Evolutionary conservation across 805 yeast species (phyloP).

Genomic region (Torulaspora indica): DNA sequence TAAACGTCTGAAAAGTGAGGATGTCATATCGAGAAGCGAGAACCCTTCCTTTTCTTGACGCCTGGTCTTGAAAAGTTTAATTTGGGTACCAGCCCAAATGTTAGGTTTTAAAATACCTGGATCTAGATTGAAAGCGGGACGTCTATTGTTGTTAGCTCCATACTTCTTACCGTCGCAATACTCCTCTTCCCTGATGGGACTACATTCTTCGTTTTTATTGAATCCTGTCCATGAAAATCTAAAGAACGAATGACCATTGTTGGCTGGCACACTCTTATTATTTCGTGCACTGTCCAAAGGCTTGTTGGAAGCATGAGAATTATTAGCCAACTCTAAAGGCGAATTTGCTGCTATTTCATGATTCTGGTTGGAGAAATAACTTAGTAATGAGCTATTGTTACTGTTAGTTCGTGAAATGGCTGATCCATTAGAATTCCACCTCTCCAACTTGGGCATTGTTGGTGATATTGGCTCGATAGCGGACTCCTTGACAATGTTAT

Average conservation of each 20-base stretch:
- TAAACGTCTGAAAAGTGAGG: conserved; percentile 37
- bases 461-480: conserved; percentile 5
- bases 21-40: conserved; percentile 41
- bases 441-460: conserved; percentile 27
- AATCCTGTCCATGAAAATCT: conserved; percentile 37
- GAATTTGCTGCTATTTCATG: conserved; percentile 11
- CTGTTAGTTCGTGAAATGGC: conserved; percentile 30
- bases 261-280: conserved; percentile 5
- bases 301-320: conserved; percentile 4
- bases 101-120: conserved; percentile 39
- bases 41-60: conserved; percentile 38
- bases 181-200: conserved; percentile 19
- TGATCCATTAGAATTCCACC: conserved; percentile 30
- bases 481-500: conserved; percentile 6
- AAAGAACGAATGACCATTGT: conserved; percentile 41
- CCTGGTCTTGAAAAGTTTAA: conserved; percentile 48
- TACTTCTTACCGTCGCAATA: conserved; percentile 7
- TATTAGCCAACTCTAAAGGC: conserved; percentile 11
- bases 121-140: conserved; percentile 24
- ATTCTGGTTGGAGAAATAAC: conserved; percentile 16
- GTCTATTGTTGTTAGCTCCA: conserved; percentile 11
- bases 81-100: conserved; percentile 49
- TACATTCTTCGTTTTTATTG: conserved; percentile 21
- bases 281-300: conserved; percentile 6
- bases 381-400: conserved; percentile 24